Evolutionary conservation across 768 basidiomycete species (phyloP).

Genomic region (Boletus rex-veris): DNA sequence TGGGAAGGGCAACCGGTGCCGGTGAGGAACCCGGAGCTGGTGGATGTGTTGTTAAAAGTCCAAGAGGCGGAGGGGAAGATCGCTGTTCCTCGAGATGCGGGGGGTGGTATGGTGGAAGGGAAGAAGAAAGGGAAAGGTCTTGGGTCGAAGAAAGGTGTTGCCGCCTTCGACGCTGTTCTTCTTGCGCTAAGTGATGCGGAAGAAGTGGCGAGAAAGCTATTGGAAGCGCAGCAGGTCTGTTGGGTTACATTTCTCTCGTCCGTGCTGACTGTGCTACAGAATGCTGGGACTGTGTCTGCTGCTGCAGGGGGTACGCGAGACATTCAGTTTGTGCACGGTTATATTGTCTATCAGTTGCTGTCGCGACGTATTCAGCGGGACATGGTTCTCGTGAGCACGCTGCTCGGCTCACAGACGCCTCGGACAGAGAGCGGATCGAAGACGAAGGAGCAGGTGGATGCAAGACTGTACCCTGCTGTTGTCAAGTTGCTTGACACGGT

Average conservation of each 20-base stretch:
- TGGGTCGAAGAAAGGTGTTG: slow-evolving; percentile 70
- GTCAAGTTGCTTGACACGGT: slow-evolving; percentile 87
- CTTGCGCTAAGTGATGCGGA: slow-evolving; percentile 88
- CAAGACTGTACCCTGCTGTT: slow-evolving; percentile 76
- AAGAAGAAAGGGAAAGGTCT: slow-evolving; percentile 38
- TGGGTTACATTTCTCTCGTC: neutral
- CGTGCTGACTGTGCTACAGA: slow-evolving; percentile 29
- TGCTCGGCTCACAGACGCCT: slow-evolving; percentile 45
- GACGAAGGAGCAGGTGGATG: slow-evolving; percentile 54
- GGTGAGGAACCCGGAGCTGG: slow-evolving; percentile 86
- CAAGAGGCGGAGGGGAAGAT: slow-evolving; percentile 72
- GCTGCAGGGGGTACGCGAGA: slow-evolving; percentile 55
- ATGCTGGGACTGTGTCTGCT: slow-evolving; percentile 38
- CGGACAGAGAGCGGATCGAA: slow-evolving; percentile 25
- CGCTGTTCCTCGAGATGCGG: slow-evolving; percentile 31
- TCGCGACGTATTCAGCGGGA: slow-evolving; percentile 88
- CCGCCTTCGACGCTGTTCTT: slow-evolving; percentile 83
- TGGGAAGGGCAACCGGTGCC: slow-evolving; percentile 88
- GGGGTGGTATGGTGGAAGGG: slow-evolving; percentile 19
- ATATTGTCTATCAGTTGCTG: slow-evolving; percentile 83
- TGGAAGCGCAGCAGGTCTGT: slow-evolving; percentile 80
- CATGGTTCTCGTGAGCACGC: slow-evolving; percentile 68
- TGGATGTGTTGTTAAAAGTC: slow-evolving; percentile 79
- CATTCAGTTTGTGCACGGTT: slow-evolving; percentile 81
- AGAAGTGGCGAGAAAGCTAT: slow-evolving; percentile 71